Percentiles rank a stretch among this genome's conserved stretches.
Evolutionary conservation across 2,329 filamentous ascomycete genomes (phyloP).

Genomic region (Aureobasidium sp.): DNA sequence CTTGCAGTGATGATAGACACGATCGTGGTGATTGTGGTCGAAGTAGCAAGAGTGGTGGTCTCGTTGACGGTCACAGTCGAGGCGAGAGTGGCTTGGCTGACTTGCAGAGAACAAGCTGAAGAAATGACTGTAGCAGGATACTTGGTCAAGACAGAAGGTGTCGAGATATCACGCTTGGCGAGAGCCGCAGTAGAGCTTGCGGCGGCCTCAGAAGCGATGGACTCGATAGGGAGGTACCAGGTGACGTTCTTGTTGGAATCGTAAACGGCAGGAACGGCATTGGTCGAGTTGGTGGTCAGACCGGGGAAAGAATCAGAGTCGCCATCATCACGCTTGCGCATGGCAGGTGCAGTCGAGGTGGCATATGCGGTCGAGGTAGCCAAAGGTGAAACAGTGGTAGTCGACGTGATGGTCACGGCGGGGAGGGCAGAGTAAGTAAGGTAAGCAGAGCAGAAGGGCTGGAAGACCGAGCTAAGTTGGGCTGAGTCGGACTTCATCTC

Average conservation of each 20-base stretch:
- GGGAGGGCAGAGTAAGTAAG: slow-evolving; percentile 6
- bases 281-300: slow-evolving; percentile 1
- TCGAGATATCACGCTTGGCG: slow-evolving; percentile 7
- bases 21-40: background rate
- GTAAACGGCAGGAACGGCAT: background rate
- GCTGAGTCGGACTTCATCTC: slow-evolving; percentile 14
- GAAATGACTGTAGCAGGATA: slow-evolving; percentile 17
- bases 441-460: slow-evolving; percentile 18
- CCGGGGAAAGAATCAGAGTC: background rate
- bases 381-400: background rate
- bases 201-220: background rate
- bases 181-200: background rate
- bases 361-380: background rate
- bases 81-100: background rate
- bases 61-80: background rate
- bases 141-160: slow-evolving; percentile 15
- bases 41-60: background rate
- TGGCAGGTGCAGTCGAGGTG: slow-evolving; percentile 1
- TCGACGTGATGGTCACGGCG: background rate
- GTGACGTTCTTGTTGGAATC: slow-evolving; percentile 4
- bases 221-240: slow-evolving; percentile 3
- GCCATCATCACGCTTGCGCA: slow-evolving; percentile 1
- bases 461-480: slow-evolving; percentile 13
- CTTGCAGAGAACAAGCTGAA: slow-evolving; percentile 15
- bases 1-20: background rate